Evolutionary conservation across 2,329 filamentous ascomycete genomes (phyloP), one percentile per base, ranked within the genome.

Genomic region (Talaromyces atroroseus): DNA sequence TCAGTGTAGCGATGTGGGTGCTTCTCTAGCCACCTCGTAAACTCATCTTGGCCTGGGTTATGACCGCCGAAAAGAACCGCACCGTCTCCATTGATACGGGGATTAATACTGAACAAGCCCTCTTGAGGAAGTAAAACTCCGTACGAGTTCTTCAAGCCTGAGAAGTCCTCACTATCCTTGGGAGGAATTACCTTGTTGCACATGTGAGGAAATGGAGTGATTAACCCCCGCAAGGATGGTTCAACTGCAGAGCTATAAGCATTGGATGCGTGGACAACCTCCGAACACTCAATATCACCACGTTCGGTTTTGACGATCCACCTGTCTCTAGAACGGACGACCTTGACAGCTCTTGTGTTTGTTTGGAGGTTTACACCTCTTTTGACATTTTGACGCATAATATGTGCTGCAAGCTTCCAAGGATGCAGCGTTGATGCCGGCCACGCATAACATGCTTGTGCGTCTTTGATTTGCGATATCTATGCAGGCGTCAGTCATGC

Each of bases 381-480:
- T 23, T 38, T 26, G 48, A 50, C 40, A 26, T 50, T 50, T 20
- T 38, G 20, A 40, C 48, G 48, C 48, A 50, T 50, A 50, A 50
- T n/a, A 23, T 50, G 48, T 40, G 48, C 48, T 12, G 48, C 48
- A 50, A 50, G 32, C 16, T 50, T 50, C 48, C 48, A 50, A 11
- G 48, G 48, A 18, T 50, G 48, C 18, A 50, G 32, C 8, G 48
- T 50, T 40, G 48, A 50, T 50, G 32, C 48, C 32, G 48, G 14
- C 48, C 48, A 50, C 7, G 48, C 48, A 40, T 50, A 50, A 40
- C 48, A 50, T 24, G 48, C 48, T 24, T 50, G 34, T 40, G 48
- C 48, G 36, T 50, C 48, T 50, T 50, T 50, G 34, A 50, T 40
- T 36, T 50, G 48, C 21, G 48, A 50, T 26, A 50, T 40, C 48